Conservation (phyloP, 176 grass and related monocot species). For the Microstegium vimineum region DNA sequence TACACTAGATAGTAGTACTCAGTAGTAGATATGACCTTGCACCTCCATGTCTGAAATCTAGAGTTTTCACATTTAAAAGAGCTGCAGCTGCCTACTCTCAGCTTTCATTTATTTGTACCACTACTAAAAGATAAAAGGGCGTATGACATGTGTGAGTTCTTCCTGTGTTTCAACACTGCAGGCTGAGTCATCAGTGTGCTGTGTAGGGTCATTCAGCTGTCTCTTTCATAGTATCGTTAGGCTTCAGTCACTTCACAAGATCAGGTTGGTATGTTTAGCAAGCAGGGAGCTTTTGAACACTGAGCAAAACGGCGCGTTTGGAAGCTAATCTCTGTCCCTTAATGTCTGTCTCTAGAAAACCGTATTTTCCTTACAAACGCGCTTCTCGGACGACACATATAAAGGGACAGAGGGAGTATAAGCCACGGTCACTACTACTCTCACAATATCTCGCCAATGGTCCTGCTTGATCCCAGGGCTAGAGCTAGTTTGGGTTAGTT, state of each 20-base stretch:
- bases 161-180: background rate
- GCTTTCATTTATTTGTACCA: background rate
- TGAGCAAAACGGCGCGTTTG: conserved; percentile 6
- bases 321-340: too few relatives aligned
- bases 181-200: background rate
- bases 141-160: background rate
- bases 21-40: background rate
- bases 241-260: conserved; percentile 13
- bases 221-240: conserved; percentile 30
- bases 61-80: background rate
- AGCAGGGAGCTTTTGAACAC: background rate
- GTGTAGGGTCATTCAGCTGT: conserved; percentile 17
- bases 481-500: too few relatives aligned
- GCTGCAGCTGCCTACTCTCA: background rate
- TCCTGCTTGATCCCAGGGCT: too few relatives aligned
- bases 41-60: background rate
- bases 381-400: too few relatives aligned
- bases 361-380: too few relatives aligned
- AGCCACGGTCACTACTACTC: conserved; percentile 9
- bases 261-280: background rate
- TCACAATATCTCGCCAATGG: background rate
- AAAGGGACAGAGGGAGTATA: too few relatives aligned
- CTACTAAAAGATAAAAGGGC: background rate
- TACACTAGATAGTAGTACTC: background rate
- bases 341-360: too few relatives aligned